Percentiles rank a stretch among this genome's conserved stretches.
Evolutionary conservation across 2,329 filamentous ascomycete species (phyloP).

Genomic region (Xylariaceae sp.): DNA sequence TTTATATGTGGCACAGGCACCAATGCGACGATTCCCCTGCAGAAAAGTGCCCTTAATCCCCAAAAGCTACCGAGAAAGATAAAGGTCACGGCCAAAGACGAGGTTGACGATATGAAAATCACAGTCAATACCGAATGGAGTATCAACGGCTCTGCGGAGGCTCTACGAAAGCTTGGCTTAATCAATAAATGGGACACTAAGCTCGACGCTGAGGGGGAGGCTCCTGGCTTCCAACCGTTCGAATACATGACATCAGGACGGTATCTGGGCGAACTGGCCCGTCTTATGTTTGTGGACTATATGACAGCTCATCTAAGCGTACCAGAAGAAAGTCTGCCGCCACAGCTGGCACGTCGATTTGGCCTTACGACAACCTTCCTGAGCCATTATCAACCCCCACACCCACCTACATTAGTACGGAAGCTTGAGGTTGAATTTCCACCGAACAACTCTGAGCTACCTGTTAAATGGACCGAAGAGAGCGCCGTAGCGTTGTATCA

Average conservation of each 20-base stretch:
- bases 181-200: slow-evolving; percentile 73
- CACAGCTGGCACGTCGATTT: slow-evolving; percentile 61
- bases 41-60: slow-evolving; percentile 64
- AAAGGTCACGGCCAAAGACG: slow-evolving; percentile 53
- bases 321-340: slow-evolving; percentile 56
- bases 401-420: slow-evolving; percentile 49
- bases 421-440: slow-evolving; percentile 62
- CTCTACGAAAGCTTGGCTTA: slow-evolving; percentile 66
- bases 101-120: slow-evolving; percentile 63
- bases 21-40: slow-evolving; percentile 80
- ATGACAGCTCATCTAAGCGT: slow-evolving; percentile 53
- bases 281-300: slow-evolving; percentile 72
- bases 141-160: slow-evolving; percentile 75
- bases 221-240: slow-evolving; percentile 78
- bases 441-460: slow-evolving; percentile 47
- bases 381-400: slow-evolving; percentile 68
- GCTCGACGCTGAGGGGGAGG: slow-evolving; percentile 70
- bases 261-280: slow-evolving; percentile 78
- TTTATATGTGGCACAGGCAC: slow-evolving; percentile 82
- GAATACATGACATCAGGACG: slow-evolving; percentile 85
- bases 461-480: slow-evolving; percentile 67
- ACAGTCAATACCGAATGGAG: slow-evolving; percentile 87
- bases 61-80: slow-evolving; percentile 63
- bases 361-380: slow-evolving; percentile 75
- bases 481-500: slow-evolving; percentile 65